Evolutionary conservation across 345 rosid species (phyloP).

Genomic region (Heritiera fomes): DNA sequence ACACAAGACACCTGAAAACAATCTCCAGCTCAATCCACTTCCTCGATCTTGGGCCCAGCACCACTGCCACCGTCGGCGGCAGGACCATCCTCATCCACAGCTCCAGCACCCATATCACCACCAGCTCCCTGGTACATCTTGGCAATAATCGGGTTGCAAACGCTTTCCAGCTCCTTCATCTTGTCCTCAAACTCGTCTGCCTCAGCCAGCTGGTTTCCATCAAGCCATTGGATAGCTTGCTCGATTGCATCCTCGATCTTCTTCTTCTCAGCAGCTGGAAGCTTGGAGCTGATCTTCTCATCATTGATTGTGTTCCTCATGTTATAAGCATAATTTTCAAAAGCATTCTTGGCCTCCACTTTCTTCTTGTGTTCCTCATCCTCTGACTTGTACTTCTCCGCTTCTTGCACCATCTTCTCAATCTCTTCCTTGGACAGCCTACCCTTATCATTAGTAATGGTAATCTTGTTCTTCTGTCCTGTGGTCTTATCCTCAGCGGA

Average conservation of each 20-base stretch:
- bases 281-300: conserved; percentile 65
- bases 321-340: conserved; percentile 64
- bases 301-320: conserved; percentile 73
- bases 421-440: conserved; percentile 70
- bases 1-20: neutral
- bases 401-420: conserved; percentile 76
- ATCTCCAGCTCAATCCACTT: neutral
- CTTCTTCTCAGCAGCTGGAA: conserved; percentile 54
- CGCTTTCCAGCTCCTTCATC: conserved; percentile 69
- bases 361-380: conserved; percentile 76
- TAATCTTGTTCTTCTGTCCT: conserved; percentile 70
- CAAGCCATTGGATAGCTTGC: conserved; percentile 65
- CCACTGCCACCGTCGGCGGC: neutral
- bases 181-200: conserved; percentile 71
- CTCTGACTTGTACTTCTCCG: conserved; percentile 74
- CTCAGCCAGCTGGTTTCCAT: conserved; percentile 60
- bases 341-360: conserved; percentile 58
- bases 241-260: conserved; percentile 77
- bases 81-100: neutral
- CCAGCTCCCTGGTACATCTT: conserved; percentile 67
- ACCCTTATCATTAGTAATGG: conserved; percentile 75
- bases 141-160: conserved; percentile 73
- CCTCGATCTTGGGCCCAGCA: neutral
- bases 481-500: conserved; percentile 77
- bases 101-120: conserved; percentile 24